A percentile compares a stretch with the other conserved stretches of the same genome.
phyloP scores from a whole-genome alignment of 1,284 basidiomycete genomes.

The Agroathelia rolfsii region DNA sequence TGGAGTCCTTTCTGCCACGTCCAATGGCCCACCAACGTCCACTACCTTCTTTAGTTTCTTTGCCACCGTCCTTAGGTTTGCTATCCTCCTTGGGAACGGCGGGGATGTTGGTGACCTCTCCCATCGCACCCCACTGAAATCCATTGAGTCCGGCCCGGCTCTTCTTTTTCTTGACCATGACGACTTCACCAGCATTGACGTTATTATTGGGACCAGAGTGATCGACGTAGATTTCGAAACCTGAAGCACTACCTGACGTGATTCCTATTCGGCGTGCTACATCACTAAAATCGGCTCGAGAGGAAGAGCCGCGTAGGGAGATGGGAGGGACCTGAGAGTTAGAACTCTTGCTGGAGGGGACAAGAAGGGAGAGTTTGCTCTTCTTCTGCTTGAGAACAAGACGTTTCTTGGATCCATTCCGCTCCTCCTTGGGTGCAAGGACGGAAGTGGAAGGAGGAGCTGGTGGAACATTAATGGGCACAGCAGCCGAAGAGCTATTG shows the following conservation, averaged over 20 bases:
- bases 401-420: no score
- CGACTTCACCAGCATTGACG: slow-evolving; percentile 55
- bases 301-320: no score
- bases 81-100: slow-evolving; percentile 18
- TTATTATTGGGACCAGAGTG: slow-evolving; percentile 51
- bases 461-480: no score
- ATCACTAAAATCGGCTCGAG: no score
- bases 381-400: no score
- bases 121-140: slow-evolving; percentile 46
- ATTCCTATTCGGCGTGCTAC: no score
- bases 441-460: no score
- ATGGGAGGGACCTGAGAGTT: no score
- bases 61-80: slow-evolving; percentile 16
- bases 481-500: no score
- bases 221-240: slow-evolving; percentile 69
- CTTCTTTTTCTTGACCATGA: slow-evolving; percentile 75
- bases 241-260: slow-evolving; percentile 22
- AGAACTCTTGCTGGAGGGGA: no score
- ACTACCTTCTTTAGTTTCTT: slow-evolving; percentile 6
- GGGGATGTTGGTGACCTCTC: slow-evolving; percentile 54
- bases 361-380: no score
- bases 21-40: slow-evolving; percentile 65
- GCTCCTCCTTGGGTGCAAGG: no score
- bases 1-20: slow-evolving; percentile 57
- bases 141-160: slow-evolving; percentile 51